Base-by-base conservation (phyloP, 495 filamentous ascomycete genomes). In the Pseudevernia furfuracea region DNA sequence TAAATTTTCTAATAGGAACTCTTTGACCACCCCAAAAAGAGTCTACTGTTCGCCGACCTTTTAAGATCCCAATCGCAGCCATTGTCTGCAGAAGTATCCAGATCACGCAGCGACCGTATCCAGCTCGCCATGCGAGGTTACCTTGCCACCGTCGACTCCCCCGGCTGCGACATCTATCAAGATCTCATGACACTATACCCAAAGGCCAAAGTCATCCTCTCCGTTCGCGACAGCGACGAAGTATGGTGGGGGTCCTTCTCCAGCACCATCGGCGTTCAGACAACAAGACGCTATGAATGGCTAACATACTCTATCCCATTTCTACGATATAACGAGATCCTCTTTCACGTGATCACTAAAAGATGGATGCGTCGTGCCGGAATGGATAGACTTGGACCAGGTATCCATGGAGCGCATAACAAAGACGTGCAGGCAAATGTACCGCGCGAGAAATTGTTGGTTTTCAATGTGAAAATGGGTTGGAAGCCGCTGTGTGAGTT, bases 201-300 rank as follows among this genome's bases (percentile, higher is more conserved):
- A 0, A 77, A 84, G 19, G 83, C 83, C 43, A 85, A 84, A 65
- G 77, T 85, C 14, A 71, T 85, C 25, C 71, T 85, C 14, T 48
- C 32, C 41, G 59, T 44, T 4, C 59, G 59, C 14, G 59, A 61
- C 28, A 48, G 30, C 19, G 59, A 32, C 41, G 59, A 61, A 19
- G 41, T 30, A 10, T 61, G 28, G 59, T 61, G 59, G 59, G 17
- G 14, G 21, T 61, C 59, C 41, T 55, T 55, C 7, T 10, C 28
- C 15, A 10, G 17, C 8, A 11, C 8, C 7, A 0, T 55, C 0
- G 52, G 28, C 28, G 28, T 11, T 19, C 52, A 34, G 30, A 9
- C 5, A 9, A 55, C 52, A 17, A 34, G 15, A 19, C 52, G 28
- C 30, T 34, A 36, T n/a, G 5, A 0, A 9, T 34, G 30, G 52